Evolutionary conservation across 495 filamentous ascomycete genomes (phyloP).

Genomic region (Neurospora sp.): DNA sequence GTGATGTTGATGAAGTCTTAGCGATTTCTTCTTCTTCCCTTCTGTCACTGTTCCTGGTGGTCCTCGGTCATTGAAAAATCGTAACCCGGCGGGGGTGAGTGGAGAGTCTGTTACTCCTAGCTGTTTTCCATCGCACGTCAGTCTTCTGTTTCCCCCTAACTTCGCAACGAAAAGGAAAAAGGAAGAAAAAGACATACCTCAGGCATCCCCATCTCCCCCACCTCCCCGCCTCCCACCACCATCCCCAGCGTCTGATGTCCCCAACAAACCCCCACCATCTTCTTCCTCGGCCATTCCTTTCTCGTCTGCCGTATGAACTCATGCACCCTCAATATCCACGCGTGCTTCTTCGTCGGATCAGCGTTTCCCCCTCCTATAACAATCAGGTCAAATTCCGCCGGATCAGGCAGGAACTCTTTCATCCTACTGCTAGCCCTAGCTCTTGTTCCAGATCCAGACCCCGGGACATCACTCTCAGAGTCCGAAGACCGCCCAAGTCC

Average conservation of each 20-base stretch:
- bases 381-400: conserved; percentile 35
- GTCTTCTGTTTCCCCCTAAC: no score
- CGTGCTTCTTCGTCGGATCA: conserved; percentile 32
- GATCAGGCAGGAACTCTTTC: conserved; percentile 26
- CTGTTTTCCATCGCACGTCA: conserved; percentile 7
- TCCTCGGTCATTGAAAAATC: conserved; percentile 17
- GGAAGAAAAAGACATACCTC: conserved; percentile 20
- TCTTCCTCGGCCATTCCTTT: conserved; percentile 26
- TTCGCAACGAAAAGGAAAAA: not conserved
- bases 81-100: conserved; percentile 25
- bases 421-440: not conserved
- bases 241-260: conserved; percentile 37
- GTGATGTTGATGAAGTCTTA: conserved; percentile 36
- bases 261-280: conserved; percentile 38
- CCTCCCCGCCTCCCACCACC: conserved; percentile 28
- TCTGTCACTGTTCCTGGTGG: not conserved
- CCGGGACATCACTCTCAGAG: not conserved
- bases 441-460: not conserved
- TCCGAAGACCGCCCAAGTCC: not conserved
- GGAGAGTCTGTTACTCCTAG: conserved; percentile 30
- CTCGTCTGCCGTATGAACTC: conserved; percentile 29
- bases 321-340: conserved; percentile 36
- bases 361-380: conserved; percentile 38
- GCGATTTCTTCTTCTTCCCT: not conserved
- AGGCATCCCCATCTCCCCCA: conserved; percentile 28